Evolutionary conservation across 306 rosid genomes (phyloP).

Genomic region (Gillenia trifoliata): DNA sequence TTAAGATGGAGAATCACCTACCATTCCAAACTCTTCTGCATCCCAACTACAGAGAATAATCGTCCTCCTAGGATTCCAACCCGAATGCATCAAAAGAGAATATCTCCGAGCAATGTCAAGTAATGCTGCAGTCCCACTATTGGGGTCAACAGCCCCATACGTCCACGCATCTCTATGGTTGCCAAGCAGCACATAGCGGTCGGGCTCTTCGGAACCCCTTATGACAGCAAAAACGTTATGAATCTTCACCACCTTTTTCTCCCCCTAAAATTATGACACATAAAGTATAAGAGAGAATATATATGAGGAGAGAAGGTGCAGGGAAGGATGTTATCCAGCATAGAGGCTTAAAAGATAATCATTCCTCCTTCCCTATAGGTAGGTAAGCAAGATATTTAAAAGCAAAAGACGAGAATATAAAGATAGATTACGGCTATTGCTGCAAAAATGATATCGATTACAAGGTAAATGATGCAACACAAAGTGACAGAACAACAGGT

Average conservation of each 20-base stretch:
- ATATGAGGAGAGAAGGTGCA: neutral
- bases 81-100: constrained; percentile 43
- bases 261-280: constrained; percentile 52
- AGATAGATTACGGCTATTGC: neutral
- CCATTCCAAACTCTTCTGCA: constrained; percentile 47
- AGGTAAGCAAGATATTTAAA: neutral
- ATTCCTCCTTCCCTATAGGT: neutral
- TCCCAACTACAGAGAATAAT: constrained; percentile 47
- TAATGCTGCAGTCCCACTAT: constrained; percentile 90
- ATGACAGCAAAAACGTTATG: constrained; percentile 76
- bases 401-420: neutral
- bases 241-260: constrained; percentile 60
- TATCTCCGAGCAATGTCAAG: constrained; percentile 91
- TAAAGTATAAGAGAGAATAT: neutral
- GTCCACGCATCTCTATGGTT: constrained; percentile 99
- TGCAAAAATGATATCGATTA: neutral
- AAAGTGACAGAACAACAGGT: neutral
- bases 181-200: constrained; percentile 87
- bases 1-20: constrained; percentile 15
- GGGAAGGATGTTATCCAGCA: neutral
- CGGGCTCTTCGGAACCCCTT: constrained; percentile 80
- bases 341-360: neutral
- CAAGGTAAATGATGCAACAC: neutral
- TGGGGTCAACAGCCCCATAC: constrained; percentile 92
- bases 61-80: constrained; percentile 82